These are phyloP conservation scores for Thamnidium elegans DNA, from an alignment of 192 early-diverging fungal genomes.

Conservation along the genomic window DNA sequence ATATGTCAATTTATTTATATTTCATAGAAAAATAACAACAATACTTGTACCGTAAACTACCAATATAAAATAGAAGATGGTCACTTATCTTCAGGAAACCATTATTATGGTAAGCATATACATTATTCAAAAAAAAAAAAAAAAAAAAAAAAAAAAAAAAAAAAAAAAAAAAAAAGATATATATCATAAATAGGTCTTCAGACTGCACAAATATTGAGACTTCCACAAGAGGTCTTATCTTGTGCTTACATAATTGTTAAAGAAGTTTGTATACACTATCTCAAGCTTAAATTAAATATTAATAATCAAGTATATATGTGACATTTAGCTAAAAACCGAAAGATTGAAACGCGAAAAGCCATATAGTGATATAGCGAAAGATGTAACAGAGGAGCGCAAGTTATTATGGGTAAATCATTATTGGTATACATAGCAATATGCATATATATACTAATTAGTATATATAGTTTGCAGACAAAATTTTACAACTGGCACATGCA, in stretches of 20 bases:
- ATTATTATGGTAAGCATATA: conserved; percentile 25
- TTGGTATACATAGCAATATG: no score
- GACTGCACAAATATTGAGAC: conserved; percentile 5
- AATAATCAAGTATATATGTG: background rate
- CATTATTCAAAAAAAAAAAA: no score
- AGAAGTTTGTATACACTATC: background rate
- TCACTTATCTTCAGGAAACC: conserved; percentile 40
- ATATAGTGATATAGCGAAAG: background rate
- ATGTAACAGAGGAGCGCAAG: background rate
- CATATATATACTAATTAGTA: no score
- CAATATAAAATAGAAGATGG: conserved; percentile 49
- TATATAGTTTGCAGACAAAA: no score
- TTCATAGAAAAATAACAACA: background rate
- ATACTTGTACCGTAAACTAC: conserved; percentile 31
- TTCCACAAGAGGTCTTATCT: conserved; percentile 1
- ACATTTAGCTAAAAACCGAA: background rate
- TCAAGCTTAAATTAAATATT: background rate
- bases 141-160: no score
- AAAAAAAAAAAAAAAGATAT: no score
- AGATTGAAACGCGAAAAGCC: background rate
- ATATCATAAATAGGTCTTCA: background rate
- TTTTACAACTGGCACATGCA: no score
- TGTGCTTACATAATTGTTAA: background rate
- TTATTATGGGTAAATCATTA: conserved; percentile 13
- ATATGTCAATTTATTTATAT: no score